Percentiles rank a stretch among this genome's conserved stretches.
phyloP scores from a whole-genome alignment of 2,329 filamentous ascomycete genomes.

The Pseudogymnoascus sp. region DNA sequence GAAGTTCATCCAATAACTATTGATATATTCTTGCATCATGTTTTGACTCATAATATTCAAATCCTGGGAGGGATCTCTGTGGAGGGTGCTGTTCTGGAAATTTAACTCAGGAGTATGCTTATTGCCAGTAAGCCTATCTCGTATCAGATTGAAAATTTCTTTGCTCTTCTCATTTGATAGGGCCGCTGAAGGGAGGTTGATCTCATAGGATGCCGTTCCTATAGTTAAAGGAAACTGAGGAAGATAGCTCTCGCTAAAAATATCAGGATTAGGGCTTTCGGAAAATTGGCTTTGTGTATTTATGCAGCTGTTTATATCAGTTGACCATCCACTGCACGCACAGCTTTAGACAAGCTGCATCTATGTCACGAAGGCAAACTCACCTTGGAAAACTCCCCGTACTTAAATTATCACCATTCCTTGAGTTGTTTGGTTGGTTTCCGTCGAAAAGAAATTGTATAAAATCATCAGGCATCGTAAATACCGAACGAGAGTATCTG shows the following conservation, averaged over 20 bases:
- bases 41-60: slow-evolving; percentile 69
- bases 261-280: slow-evolving; percentile 46
- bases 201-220: slow-evolving; percentile 77
- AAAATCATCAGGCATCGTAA: slow-evolving; percentile 80
- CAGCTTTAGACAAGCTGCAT: neutral
- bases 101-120: slow-evolving; percentile 67
- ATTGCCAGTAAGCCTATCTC: slow-evolving; percentile 72
- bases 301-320: neutral
- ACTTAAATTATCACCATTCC: slow-evolving; percentile 42
- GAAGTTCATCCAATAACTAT: slow-evolving; percentile 91
- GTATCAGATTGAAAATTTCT: slow-evolving; percentile 76
- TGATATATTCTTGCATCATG: slow-evolving; percentile 94
- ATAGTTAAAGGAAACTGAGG: slow-evolving; percentile 53
- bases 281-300: slow-evolving; percentile 39
- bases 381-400: slow-evolving; percentile 47
- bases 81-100: slow-evolving; percentile 68
- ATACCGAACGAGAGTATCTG: slow-evolving; percentile 75
- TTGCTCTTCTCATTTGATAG: slow-evolving; percentile 83
- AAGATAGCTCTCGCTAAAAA: slow-evolving; percentile 43
- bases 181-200: slow-evolving; percentile 71
- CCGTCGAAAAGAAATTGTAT: slow-evolving; percentile 79
- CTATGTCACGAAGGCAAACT: slow-evolving; percentile 24
- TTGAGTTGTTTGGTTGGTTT: slow-evolving; percentile 47
- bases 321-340: slow-evolving; percentile 11
- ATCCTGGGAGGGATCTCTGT: slow-evolving; percentile 65